phyloP scores from a whole-genome alignment of 768 basidiomycete species.

The Hypsizygus marmoreus region DNA sequence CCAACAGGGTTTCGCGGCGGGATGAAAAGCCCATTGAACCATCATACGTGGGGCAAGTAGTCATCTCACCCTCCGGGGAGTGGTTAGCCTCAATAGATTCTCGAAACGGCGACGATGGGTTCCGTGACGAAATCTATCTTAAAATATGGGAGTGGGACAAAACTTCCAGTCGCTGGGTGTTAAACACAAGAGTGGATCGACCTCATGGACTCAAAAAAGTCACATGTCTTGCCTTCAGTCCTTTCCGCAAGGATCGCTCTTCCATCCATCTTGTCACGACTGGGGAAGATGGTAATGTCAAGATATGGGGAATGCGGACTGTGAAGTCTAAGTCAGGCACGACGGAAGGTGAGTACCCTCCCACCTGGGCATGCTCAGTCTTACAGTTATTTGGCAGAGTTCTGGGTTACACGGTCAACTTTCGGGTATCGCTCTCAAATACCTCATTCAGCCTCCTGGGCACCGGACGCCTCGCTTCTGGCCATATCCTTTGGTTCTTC shows the following conservation, averaged over 20 bases:
- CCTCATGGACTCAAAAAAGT: constrained; percentile 76
- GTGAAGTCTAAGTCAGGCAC: constrained; percentile 45
- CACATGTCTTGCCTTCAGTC: constrained; percentile 70
- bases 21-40: constrained; percentile 79
- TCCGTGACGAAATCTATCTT: constrained; percentile 72
- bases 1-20: constrained; percentile 83
- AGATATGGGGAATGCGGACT: constrained; percentile 73
- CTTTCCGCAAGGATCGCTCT: constrained; percentile 32
- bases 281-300: constrained; percentile 74
- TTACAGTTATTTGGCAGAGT: constrained; percentile 41
- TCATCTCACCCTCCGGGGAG: constrained; percentile 65
- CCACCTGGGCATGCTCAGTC: background rate
- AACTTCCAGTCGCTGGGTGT: constrained; percentile 59
- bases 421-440: constrained; percentile 67
- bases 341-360: constrained; percentile 49
- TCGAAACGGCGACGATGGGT: constrained; percentile 65
- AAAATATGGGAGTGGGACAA: constrained; percentile 91
- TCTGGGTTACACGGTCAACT: constrained; percentile 81
- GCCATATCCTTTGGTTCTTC: constrained; percentile 68
- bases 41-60: constrained; percentile 69
- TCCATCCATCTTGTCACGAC: constrained; percentile 65
- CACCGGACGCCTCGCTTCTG: constrained; percentile 83
- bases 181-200: constrained; percentile 88
- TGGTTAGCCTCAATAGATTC: constrained; percentile 94
- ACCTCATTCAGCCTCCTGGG: constrained; percentile 74